Percentiles rank a stretch among this genome's conserved stretches.
phyloP scores from a whole-genome alignment of 1,139 yeast species.

The Taphrina communis region DNA sequence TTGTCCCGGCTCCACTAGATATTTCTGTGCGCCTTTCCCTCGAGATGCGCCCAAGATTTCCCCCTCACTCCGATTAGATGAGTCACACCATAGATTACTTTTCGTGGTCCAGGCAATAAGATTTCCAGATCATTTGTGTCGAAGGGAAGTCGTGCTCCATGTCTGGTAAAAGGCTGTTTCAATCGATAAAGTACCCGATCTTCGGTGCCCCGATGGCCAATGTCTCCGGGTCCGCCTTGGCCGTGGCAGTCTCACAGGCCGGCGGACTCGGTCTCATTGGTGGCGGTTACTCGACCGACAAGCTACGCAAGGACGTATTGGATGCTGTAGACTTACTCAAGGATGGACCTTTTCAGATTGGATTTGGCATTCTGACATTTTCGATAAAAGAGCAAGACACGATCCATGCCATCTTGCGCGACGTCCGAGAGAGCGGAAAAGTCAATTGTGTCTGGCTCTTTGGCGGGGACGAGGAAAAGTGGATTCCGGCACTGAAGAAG shows the following conservation, averaged over 20 bases:
- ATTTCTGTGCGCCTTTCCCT: no score
- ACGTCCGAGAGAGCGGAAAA: conserved; percentile 45
- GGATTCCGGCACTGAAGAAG: conserved; percentile 51
- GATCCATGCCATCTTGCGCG: conserved; percentile 18
- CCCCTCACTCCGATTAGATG: no score
- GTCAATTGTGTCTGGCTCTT: conserved; percentile 43
- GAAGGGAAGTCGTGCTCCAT: background rate
- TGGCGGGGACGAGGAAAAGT: conserved; percentile 52
- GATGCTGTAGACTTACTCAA: conserved; percentile 42
- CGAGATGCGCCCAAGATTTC: no score
- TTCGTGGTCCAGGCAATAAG: no score
- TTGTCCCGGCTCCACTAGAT: background rate
- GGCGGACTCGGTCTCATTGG: conserved; percentile 60
- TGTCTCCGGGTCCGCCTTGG: conserved; percentile 50
- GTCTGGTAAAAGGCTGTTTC: conserved; percentile 30
- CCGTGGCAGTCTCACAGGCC: conserved; percentile 53
- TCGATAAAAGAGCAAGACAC: conserved; percentile 28
- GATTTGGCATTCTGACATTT: conserved; percentile 40
- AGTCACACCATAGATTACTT: no score
- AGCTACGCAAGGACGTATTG: conserved; percentile 48
- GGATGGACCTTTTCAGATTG: conserved; percentile 29
- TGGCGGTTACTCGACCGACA: conserved; percentile 53
- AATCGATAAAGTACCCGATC: conserved; percentile 39
- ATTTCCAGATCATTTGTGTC: no score
- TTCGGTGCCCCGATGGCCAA: conserved; percentile 45